Evolutionary conservation across 163 green algal species (phyloP).

Genomic region (Chlamydomonas reinhardtii): DNA sequence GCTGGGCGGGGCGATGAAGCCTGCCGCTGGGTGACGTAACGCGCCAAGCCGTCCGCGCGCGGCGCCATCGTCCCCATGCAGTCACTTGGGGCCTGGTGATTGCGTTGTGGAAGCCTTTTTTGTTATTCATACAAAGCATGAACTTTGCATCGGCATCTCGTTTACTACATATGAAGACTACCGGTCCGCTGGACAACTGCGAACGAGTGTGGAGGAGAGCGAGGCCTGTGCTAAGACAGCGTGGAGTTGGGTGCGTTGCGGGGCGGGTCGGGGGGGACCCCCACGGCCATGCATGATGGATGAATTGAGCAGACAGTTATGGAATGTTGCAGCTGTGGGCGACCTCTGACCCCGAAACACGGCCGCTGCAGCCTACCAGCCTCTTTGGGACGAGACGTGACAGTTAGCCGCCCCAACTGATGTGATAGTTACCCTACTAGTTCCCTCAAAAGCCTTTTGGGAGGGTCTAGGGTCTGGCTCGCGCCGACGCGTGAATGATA

Average conservation of each 20-base stretch:
- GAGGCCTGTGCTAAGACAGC: slow-evolving; percentile 8
- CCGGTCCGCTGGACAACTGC: slow-evolving; percentile 9
- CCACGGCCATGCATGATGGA: too few relatives aligned
- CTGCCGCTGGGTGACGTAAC: slow-evolving; percentile 6
- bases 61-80: not conserved
- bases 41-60: slow-evolving; percentile 12
- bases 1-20: slow-evolving; percentile 8
- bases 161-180: slow-evolving; percentile 19
- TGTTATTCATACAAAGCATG: not conserved
- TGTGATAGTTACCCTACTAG: too few relatives aligned
- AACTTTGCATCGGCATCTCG: slow-evolving; percentile 13
- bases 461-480: too few relatives aligned
- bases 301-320: too few relatives aligned
- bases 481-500: too few relatives aligned
- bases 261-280: slow-evolving; percentile 1
- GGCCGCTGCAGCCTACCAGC: too few relatives aligned
- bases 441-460: too few relatives aligned
- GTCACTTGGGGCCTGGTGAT: not conserved
- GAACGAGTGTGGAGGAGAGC: slow-evolving; percentile 17
- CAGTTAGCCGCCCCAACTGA: too few relatives aligned
- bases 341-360: too few relatives aligned
- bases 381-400: too few relatives aligned
- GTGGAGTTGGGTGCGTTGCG: slow-evolving; percentile 7
- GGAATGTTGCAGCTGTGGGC: too few relatives aligned
- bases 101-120: too few relatives aligned